phyloP scores from a whole-genome alignment of 169 alveolate genomes.

The Nephromyces sp. region DNA sequence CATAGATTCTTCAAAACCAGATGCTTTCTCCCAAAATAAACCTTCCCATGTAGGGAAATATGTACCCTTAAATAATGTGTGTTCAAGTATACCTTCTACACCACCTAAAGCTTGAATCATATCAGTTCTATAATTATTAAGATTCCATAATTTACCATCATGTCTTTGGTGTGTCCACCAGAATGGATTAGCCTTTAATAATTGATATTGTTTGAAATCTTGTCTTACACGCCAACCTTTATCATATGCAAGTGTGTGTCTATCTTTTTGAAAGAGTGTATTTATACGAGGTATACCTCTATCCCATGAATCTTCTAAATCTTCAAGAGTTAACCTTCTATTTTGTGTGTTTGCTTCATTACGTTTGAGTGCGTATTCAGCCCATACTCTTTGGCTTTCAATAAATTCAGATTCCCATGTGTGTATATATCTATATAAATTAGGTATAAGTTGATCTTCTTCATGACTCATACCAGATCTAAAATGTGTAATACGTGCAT shows the following conservation, averaged over 20 bases:
- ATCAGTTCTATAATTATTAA: constrained; percentile 98
- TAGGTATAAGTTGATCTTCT: constrained; percentile 98
- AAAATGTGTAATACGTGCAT: constrained; percentile 97
- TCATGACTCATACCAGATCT: constrained; percentile 99
- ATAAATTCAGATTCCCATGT: constrained; percentile 99
- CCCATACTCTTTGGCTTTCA: constrained; percentile 99
- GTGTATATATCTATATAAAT: constrained; percentile 90
- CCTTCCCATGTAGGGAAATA: constrained; percentile 99
- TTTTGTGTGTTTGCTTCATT: constrained; percentile 97
- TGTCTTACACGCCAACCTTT: constrained; percentile 99
- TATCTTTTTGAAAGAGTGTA: constrained; percentile 98
- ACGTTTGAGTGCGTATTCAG: constrained; percentile 97
- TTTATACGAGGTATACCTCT: constrained; percentile 99
- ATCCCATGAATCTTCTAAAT: constrained; percentile 99
- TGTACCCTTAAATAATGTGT: constrained; percentile 99
- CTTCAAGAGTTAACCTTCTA: constrained; percentile 95
- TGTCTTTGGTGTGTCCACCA: constrained; percentile 99
- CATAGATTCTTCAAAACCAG: constrained; percentile 98
- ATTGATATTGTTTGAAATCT: constrained; percentile 93
- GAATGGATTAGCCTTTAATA: constrained; percentile 92
- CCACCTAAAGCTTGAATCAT: constrained; percentile 99
- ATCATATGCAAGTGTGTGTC: constrained; percentile 99
- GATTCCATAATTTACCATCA: constrained; percentile 99
- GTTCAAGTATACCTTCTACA: constrained; percentile 98
- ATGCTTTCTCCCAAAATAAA: constrained; percentile 99